Conservation (phyloP, 306 rosid genomes). For the Prunus padus region DNA sequence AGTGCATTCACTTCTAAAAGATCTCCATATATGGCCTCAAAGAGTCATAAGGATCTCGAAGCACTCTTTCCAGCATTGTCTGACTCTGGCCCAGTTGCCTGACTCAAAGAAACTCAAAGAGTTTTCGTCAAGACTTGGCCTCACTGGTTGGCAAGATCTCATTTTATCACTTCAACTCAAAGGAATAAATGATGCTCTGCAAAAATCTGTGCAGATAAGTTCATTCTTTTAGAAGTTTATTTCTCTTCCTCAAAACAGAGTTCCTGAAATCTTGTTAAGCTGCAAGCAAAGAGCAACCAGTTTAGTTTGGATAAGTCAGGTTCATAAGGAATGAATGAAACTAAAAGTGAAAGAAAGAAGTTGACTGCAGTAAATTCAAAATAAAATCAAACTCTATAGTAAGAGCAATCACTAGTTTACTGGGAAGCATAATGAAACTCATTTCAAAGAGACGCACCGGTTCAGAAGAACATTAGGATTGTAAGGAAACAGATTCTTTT, state of each 20-base stretch:
- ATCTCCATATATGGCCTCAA: too few relatives aligned
- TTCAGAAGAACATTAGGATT: slow-evolving; percentile 67
- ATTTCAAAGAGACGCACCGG: slow-evolving; percentile 38
- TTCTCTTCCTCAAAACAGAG: slow-evolving; percentile 37
- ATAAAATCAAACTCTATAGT: not conserved
- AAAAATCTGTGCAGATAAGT: slow-evolving; percentile 4
- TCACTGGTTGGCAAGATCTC: slow-evolving; percentile 13
- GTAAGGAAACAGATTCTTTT: slow-evolving; percentile 77
- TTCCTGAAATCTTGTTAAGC: slow-evolving; percentile 60
- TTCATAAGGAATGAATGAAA: not conserved
- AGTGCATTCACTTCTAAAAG: not conserved
- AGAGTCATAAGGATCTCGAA: not conserved
- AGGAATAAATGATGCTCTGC: not conserved
- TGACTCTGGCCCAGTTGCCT: too few relatives aligned
- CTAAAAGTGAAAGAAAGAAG: not conserved
- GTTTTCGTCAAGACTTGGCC: not conserved
- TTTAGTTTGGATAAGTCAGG: not conserved
- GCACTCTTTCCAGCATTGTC: not conserved
- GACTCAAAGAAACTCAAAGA: too few relatives aligned
- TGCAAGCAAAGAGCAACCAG: slow-evolving; percentile 38
- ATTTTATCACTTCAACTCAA: not conserved
- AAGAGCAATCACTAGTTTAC: not conserved
- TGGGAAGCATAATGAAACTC: slow-evolving; percentile 10
- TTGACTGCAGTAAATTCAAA: not conserved
- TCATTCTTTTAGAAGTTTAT: not conserved